Base-by-base conservation (phyloP, 495 filamentous ascomycete genomes). In the Jackrogersella minutella region DNA sequence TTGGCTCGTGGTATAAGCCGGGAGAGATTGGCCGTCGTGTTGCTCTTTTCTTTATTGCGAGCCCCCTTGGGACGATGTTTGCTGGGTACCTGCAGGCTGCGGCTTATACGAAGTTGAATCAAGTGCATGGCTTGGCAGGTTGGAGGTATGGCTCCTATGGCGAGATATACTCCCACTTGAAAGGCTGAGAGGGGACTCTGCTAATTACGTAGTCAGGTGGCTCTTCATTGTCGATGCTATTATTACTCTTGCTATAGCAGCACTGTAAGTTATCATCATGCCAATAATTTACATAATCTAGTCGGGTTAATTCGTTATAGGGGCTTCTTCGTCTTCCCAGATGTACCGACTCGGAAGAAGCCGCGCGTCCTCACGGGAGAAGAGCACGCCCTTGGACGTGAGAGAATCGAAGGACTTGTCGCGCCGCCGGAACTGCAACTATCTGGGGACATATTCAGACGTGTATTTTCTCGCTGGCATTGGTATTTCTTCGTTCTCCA, bases 81-180 rank as follows among this genome's bases (percentile, higher is more conserved):
- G 64, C 70, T 5, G 72, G 72, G 5, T 81, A 83, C 49, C 77
- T 86, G 31, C 81, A 84, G 53, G 80, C 80, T 2, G 80, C 77
- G 1, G 79, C 81, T 34, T 77, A 84, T 57, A 76, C 72, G 10
- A 77, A 73, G 26, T 60, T 85, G 46, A 68, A 85, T 34, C 81
- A 80, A 19, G 65, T 60, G 7, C 62, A 63, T 13, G 83, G 82
- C 0, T 57, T 85, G 1, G 72, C 78, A 0, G 84, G 83, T 0
- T 86, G 83, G 84, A 70, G 81, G 68, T 71, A 66, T 19, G 57
- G 1, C 11, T 31, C 24, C 14, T 21, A 34, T 2, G 17, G 43
- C 34, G n/a, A 7, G 16, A 53, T 17, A 31, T 10, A 6, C n/a
- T n/a, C n/a, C 10, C 1, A n/a, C 13, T 36, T 28, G 4, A 5